Conservation (phyloP, 176 grass and related monocot genomes). For the Avena atlantica region DNA sequence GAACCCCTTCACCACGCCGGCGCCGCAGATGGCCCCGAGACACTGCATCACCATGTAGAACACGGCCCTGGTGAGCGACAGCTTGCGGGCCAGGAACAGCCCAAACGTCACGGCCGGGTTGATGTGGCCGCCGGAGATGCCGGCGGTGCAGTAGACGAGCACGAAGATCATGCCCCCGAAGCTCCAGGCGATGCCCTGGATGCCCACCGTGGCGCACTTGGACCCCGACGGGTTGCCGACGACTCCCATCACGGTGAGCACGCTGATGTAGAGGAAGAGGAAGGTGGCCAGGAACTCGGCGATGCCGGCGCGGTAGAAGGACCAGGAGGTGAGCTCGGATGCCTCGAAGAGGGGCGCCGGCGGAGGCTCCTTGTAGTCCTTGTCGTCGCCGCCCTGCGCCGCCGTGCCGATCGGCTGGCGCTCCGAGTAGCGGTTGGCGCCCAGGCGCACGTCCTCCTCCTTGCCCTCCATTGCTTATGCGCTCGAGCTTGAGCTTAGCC, state of each 20-base stretch:
- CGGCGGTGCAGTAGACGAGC: constrained; percentile 90
- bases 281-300: constrained; percentile 94
- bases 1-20: constrained; percentile 78
- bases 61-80: constrained; percentile 66
- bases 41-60: constrained; percentile 94
- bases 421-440: constrained; percentile 82
- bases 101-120: constrained; percentile 92
- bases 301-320: constrained; percentile 88
- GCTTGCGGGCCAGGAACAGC: constrained; percentile 68
- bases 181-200: constrained; percentile 89
- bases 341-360: constrained; percentile 80
- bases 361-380: constrained; percentile 86
- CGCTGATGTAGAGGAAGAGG: constrained; percentile 85
- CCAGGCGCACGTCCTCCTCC: constrained; percentile 80
- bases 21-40: constrained; percentile 81
- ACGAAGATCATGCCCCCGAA: constrained; percentile 96
- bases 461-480: constrained; percentile 60
- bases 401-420: constrained; percentile 86
- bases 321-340: constrained; percentile 75
- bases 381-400: constrained; percentile 66
- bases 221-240: constrained; percentile 26
- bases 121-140: constrained; percentile 85
- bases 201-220: constrained; percentile 81
- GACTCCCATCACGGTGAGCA: constrained; percentile 80
- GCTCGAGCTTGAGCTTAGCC: neutral